Evolutionary conservation across 805 yeast species (phyloP).

Genomic region (Hanseniaspora clermontiae): DNA sequence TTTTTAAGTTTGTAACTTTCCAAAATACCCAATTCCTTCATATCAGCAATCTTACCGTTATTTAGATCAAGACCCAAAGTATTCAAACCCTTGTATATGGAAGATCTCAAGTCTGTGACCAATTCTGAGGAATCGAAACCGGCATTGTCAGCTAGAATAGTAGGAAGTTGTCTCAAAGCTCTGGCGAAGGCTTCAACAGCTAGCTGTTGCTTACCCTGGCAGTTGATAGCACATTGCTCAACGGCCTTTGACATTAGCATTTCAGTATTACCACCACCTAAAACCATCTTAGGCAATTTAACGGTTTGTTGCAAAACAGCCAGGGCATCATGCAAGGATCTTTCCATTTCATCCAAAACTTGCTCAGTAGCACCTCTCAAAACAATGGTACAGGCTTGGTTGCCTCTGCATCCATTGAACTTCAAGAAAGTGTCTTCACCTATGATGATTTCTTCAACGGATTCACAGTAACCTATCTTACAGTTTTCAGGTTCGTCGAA

Average conservation of each 20-base stretch:
- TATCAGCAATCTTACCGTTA: conserved; percentile 76
- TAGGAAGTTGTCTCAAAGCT: conserved; percentile 89
- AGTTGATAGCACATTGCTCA: conserved; percentile 81
- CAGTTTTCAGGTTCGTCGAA: conserved; percentile 85
- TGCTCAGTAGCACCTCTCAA: conserved; percentile 96
- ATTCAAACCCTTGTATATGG: conserved; percentile 76
- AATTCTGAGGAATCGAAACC: conserved; percentile 90
- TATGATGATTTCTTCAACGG: conserved; percentile 80
- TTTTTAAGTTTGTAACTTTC: conserved; percentile 85
- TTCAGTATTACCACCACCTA: conserved; percentile 92
- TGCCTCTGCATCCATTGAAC: conserved; percentile 90
- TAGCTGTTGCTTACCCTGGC: conserved; percentile 80
- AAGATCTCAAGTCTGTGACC: conserved; percentile 75
- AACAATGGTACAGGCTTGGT: conserved; percentile 92
- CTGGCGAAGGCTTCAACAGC: conserved; percentile 92
- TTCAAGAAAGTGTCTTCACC: conserved; percentile 86
- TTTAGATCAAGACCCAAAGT: conserved; percentile 86
- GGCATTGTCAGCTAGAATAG: conserved; percentile 91
- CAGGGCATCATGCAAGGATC: conserved; percentile 92
- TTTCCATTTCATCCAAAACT: conserved; percentile 89
- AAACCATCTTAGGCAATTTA: conserved; percentile 75
- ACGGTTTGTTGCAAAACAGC: conserved; percentile 93
- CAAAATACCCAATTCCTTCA: conserved; percentile 85
- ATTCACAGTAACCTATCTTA: conserved; percentile 75
- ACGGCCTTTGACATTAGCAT: conserved; percentile 97